These are phyloP conservation scores for Orbilia brochopaga DNA, from an alignment of 2,329 filamentous ascomycete species.

Conservation along the genomic window DNA sequence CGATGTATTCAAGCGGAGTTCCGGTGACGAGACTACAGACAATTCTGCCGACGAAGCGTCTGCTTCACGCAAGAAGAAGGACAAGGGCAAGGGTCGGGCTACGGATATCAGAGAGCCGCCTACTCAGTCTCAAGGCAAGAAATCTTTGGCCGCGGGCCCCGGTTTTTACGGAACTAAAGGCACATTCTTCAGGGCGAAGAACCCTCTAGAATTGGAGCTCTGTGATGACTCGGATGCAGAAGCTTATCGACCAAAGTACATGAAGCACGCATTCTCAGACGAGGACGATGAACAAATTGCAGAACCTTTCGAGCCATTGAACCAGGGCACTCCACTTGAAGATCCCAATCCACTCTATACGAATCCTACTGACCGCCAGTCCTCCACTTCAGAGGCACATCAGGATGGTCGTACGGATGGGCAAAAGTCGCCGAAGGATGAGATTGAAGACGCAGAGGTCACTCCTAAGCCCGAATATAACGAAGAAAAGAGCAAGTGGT, in stretches of 20 bases:
- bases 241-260: background rate
- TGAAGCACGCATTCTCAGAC: constrained; percentile 13
- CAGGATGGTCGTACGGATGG: too few species aligned
- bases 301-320: background rate
- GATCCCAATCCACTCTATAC: too few species aligned
- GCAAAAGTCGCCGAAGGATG: background rate
- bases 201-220: constrained; percentile 35
- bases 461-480: background rate
- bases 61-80: background rate
- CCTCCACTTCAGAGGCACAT: too few species aligned
- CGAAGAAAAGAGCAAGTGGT: constrained; percentile 37
- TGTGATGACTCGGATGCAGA: constrained; percentile 12
- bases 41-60: background rate
- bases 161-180: constrained; percentile 24
- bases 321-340: too few species aligned
- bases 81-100: background rate
- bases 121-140: background rate
- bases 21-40: constrained; percentile 4
- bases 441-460: background rate
- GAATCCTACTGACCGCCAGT: too few species aligned
- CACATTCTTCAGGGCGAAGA: constrained; percentile 36
- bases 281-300: constrained; percentile 27
- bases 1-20: background rate
- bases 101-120: background rate
- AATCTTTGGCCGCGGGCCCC: background rate